Evolutionary conservation across 106 monocot species (phyloP).

Genomic region (Allium sativum): DNA sequence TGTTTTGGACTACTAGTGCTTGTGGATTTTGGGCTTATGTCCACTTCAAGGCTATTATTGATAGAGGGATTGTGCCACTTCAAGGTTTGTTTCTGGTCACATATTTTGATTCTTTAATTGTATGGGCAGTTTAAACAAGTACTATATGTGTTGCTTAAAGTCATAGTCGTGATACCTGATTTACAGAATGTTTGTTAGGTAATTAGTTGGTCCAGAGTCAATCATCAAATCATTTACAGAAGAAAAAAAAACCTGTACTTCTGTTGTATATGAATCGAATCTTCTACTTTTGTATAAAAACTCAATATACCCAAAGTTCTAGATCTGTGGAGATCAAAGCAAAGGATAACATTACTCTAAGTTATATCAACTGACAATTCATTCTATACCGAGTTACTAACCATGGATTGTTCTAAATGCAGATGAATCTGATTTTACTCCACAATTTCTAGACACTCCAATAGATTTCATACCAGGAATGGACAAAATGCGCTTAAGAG

Average conservation of each 20-base stretch:
- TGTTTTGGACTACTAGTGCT: conserved; percentile 14
- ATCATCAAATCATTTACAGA: no score
- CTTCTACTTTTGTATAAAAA: no score
- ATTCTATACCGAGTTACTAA: background rate
- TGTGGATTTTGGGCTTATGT: conserved; percentile 7
- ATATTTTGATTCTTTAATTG: background rate
- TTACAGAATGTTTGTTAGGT: no score
- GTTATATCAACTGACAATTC: background rate
- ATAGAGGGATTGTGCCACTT: conserved; percentile 1
- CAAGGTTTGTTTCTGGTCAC: no score
- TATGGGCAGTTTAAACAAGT: no score
- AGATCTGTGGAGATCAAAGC: no score
- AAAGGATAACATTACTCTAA: background rate
- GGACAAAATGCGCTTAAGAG: background rate
- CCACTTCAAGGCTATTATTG: background rate
- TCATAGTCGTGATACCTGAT: no score
- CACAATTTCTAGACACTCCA: background rate
- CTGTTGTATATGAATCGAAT: no score
- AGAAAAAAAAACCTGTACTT: no score
- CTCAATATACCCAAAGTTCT: no score
- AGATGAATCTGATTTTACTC: background rate
- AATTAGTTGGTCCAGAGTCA: no score
- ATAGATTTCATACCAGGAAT: background rate
- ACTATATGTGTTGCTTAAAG: background rate
- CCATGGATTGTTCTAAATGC: no score